These are phyloP conservation scores for Penicillium decumbens DNA, from an alignment of 2,329 filamentous ascomycete species.

Conservation along the genomic window DNA sequence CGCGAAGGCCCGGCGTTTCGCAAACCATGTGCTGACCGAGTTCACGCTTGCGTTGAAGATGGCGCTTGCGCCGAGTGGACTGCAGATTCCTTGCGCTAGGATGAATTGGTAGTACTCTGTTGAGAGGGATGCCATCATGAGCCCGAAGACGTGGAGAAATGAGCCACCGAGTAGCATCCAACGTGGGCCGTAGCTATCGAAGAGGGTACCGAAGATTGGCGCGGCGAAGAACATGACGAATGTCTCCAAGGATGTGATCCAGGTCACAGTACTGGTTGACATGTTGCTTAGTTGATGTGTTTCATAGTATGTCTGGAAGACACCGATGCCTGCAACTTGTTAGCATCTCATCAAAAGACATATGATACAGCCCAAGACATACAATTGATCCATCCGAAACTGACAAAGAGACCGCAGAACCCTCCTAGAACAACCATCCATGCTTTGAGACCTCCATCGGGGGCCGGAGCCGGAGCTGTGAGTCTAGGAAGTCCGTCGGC, in stretches of 20 bases:
- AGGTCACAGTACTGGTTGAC: slow-evolving; percentile 55
- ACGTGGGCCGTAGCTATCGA: slow-evolving; percentile 60
- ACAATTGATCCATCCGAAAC: slow-evolving; percentile 51
- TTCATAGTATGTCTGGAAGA: slow-evolving; percentile 54
- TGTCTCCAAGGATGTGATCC: slow-evolving; percentile 53
- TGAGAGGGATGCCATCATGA: slow-evolving; percentile 56
- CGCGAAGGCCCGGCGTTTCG: slow-evolving; percentile 49
- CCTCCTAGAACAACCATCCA: slow-evolving; percentile 48
- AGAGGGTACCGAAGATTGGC: slow-evolving; percentile 60
- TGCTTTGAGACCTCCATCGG: slow-evolving; percentile 31
- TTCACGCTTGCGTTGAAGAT: slow-evolving; percentile 46
- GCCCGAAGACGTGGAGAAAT: slow-evolving; percentile 53
- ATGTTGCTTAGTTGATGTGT: slow-evolving; percentile 46
- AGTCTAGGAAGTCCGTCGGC: slow-evolving; percentile 1
- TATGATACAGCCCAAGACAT: too few species aligned
- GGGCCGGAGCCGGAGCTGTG: slow-evolving; percentile 16
- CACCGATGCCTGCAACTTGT: slow-evolving; percentile 15
- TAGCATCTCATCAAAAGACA: too few species aligned
- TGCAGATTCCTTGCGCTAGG: slow-evolving; percentile 53
- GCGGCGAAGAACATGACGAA: slow-evolving; percentile 40
- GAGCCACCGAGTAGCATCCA: slow-evolving; percentile 49
- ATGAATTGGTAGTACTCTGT: slow-evolving; percentile 55
- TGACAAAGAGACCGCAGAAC: slow-evolving; percentile 47
- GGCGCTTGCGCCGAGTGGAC: slow-evolving; percentile 48
- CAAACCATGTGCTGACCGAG: slow-evolving; percentile 50